These are phyloP conservation scores for Monosporascus sp. DNA, from an alignment of 2,329 filamentous ascomycete genomes.

Conservation along the genomic window DNA sequence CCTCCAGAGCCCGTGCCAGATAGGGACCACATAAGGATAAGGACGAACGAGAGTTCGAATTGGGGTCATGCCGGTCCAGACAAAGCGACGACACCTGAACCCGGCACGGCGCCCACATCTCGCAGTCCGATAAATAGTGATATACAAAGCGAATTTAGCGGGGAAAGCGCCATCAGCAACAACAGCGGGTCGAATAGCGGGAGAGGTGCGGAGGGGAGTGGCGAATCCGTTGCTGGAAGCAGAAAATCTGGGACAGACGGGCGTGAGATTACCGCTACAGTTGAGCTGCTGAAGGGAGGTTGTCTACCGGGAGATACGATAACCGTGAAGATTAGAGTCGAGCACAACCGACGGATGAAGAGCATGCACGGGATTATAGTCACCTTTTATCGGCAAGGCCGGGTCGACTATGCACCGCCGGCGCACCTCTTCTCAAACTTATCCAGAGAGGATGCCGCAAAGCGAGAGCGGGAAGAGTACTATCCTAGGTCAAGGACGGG, in stretches of 20 bases:
- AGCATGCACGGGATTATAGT: constrained; percentile 91
- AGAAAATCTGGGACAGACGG: constrained; percentile 53
- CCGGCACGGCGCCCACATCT: constrained; percentile 30
- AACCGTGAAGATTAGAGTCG: constrained; percentile 73
- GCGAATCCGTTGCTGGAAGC: constrained; percentile 45
- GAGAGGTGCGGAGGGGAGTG: constrained; percentile 38
- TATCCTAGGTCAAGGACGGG: constrained; percentile 86
- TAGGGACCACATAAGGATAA: constrained; percentile 31
- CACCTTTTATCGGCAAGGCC: constrained; percentile 84
- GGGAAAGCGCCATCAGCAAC: constrained; percentile 64
- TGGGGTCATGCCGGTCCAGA: constrained; percentile 37
- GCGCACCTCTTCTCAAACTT: constrained; percentile 46
- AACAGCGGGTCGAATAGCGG: constrained; percentile 57
- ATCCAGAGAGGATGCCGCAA: constrained; percentile 61
- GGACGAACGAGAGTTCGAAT: constrained; percentile 32
- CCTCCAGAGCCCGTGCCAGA: constrained; percentile 32
- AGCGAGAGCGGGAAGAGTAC: constrained; percentile 72
- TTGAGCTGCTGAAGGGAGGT: constrained; percentile 77
- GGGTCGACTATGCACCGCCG: constrained; percentile 72
- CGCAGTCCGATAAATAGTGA: constrained; percentile 46
- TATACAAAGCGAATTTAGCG: constrained; percentile 63
- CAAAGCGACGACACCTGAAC: constrained; percentile 27
- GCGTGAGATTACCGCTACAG: constrained; percentile 79
- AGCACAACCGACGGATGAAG: constrained; percentile 84
- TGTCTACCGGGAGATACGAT: constrained; percentile 82